Percentiles rank a stretch among this genome's conserved stretches.
Conservation (phyloP, 495 filamentous ascomycete genomes). For the Talaromyces ruber region DNA sequence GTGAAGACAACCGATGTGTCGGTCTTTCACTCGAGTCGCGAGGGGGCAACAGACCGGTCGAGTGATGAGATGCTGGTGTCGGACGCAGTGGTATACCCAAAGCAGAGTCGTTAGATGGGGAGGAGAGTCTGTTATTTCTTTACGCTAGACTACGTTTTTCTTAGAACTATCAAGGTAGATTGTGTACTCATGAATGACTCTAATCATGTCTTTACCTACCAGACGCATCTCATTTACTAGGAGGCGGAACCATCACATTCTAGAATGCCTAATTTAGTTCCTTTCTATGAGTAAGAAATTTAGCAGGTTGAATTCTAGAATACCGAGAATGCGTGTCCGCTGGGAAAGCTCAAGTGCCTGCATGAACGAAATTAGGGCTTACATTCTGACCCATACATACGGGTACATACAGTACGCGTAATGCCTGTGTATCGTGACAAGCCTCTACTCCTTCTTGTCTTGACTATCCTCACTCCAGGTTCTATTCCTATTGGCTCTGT, state of each 20-base stretch:
- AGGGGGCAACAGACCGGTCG: background rate
- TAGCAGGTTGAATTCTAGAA: background rate
- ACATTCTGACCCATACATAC: background rate
- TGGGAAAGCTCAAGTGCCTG: background rate
- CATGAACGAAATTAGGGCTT: background rate
- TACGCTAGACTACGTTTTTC: background rate
- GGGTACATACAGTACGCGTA: background rate
- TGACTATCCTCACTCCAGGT: too few relatives aligned
- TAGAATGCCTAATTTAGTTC: background rate
- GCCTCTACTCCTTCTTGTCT: too few relatives aligned
- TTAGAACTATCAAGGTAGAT: background rate
- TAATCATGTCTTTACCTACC: background rate
- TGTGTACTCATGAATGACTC: background rate
- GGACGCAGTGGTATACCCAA: background rate
- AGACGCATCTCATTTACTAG: background rate
- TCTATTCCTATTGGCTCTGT: too few relatives aligned
- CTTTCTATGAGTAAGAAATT: background rate
- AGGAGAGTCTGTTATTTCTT: background rate
- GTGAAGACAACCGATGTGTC: background rate
- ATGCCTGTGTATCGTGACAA: background rate
- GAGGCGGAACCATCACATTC: background rate
- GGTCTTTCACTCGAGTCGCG: background rate
- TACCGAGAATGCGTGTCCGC: background rate
- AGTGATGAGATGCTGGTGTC: background rate
- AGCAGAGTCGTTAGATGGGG: background rate